phyloP scores from a whole-genome alignment of 495 filamentous ascomycete genomes.

The Hypoxylon lienhwacheense region DNA sequence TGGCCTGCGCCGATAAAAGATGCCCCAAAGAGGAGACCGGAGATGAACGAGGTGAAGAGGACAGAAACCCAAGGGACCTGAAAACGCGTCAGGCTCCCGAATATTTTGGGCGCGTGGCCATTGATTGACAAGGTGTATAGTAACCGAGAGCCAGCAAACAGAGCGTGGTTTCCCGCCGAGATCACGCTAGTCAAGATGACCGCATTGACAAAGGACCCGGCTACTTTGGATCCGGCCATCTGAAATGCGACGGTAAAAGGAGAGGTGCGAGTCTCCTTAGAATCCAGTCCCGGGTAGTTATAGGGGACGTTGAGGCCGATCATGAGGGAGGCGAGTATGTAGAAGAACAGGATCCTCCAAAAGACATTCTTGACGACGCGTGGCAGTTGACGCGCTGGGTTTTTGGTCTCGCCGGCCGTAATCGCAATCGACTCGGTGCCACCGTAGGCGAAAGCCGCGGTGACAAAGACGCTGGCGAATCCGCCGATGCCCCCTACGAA shows the following conservation, averaged over 20 bases:
- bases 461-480: slow-evolving; percentile 35
- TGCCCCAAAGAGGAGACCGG: slow-evolving; percentile 61
- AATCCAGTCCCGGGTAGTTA: slow-evolving; percentile 49
- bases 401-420: slow-evolving; percentile 60
- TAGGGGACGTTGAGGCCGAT: slow-evolving; percentile 62
- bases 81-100: slow-evolving; percentile 57
- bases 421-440: slow-evolving; percentile 59
- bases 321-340: slow-evolving; percentile 62
- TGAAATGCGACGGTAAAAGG: slow-evolving; percentile 65
- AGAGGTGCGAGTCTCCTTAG: slow-evolving; percentile 54
- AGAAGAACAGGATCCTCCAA: slow-evolving; percentile 62
- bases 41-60: slow-evolving; percentile 56
- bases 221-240: slow-evolving; percentile 57
- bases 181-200: slow-evolving; percentile 56
- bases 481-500: slow-evolving; percentile 33
- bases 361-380: slow-evolving; percentile 49
- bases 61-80: slow-evolving; percentile 63
- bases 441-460: slow-evolving; percentile 39
- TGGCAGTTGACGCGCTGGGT: slow-evolving; percentile 54
- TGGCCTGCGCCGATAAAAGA: slow-evolving; percentile 64
- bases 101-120: slow-evolving; percentile 39
- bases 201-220: slow-evolving; percentile 64
- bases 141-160: slow-evolving; percentile 57
- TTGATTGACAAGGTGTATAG: slow-evolving; percentile 43
- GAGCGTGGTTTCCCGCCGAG: slow-evolving; percentile 50